Base-by-base conservation (phyloP, 2,329 filamentous ascomycete species). In the Apiospora rasikravindrae region DNA sequence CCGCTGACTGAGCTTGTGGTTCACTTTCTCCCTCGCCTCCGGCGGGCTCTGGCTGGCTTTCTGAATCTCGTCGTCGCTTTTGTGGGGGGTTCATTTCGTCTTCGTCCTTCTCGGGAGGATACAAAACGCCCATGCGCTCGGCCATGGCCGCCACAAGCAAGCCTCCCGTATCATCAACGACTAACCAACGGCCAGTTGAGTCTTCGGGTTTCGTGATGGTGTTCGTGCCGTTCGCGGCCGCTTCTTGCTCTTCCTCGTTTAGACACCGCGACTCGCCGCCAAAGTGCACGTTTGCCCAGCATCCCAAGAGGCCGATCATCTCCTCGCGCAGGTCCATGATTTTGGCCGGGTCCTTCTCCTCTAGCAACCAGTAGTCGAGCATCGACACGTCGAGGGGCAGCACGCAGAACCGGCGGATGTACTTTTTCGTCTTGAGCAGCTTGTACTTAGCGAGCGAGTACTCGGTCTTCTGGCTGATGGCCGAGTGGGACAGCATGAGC, bases 361-460 rank as follows among this genome's bases (percentile, higher is more conserved):
- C 87, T 69, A 98, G 83, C 78, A 96, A 87, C 86, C 93, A 97
- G 76, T 94, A 89, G 26, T 91, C 90, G 74, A 98, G 85, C 75
- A 90, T 88, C 0, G 91, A 88, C 19, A 97, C 90, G 78, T 98
- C 95, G 76, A 98, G 84, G 0, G 96, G 96, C 69, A 97, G 82
- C 1, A 96, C 90, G 0, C 93, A 94, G 79, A 99, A 98, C 16
- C 95, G 88, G 77, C 93, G 92, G 75, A 98, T 88, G 81, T 97
- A 98, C 83, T 99, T 99, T 80, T 92, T 95, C 75, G 94, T 93
- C 85, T 99, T 99, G 66, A 97, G 88, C 24, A 98, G 86, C 78
- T 96, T 98, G 83, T 99, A 99, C 82, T 99, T 99, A 61, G 96
- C 95, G 72, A 98, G 86, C 2, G 95, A 97, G 79, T 97, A 99